Evolutionary conservation across 2,329 filamentous ascomycete species (phyloP).

Genomic region (Trichoderma cornu-damae): DNA sequence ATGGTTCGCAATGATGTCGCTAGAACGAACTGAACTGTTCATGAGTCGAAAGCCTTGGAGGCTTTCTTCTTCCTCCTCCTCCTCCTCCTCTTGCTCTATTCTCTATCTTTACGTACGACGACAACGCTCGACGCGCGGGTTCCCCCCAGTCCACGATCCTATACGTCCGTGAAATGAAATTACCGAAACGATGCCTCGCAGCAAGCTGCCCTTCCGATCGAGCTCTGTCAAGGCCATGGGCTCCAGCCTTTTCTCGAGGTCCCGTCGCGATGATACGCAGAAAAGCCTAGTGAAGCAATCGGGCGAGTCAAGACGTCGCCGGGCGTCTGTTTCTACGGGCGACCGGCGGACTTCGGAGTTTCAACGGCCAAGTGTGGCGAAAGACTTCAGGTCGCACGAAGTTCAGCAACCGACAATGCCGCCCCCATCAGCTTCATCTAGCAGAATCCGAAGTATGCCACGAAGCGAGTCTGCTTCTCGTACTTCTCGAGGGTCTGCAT

Average conservation of each 20-base stretch:
- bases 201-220: slow-evolving; percentile 18
- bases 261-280: slow-evolving; percentile 2
- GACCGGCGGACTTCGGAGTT: not conserved
- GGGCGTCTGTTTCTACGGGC: not conserved
- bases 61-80: not conserved
- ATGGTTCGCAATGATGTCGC: not conserved
- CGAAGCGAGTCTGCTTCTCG: slow-evolving; percentile 10
- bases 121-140: not conserved
- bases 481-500: slow-evolving; percentile 11
- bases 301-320: slow-evolving; percentile 12
- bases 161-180: slow-evolving; percentile 2
- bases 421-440: slow-evolving; percentile 1
- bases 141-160: not conserved
- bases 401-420: slow-evolving; percentile 5
- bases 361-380: not conserved
- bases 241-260: slow-evolving; percentile 18
- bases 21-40: not conserved
- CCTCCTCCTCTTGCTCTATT: not conserved
- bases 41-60: not conserved
- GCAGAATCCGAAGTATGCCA: slow-evolving; percentile 10
- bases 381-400: slow-evolving; percentile 14
- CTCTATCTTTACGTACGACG: not conserved
- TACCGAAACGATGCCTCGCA: slow-evolving; percentile 15
- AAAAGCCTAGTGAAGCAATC: not conserved
- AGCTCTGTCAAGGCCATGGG: slow-evolving; percentile 19